These are phyloP conservation scores for Wickerhamomyces sp. DNA, from an alignment of 1,139 yeast genomes.

Conservation along the genomic window DNA sequence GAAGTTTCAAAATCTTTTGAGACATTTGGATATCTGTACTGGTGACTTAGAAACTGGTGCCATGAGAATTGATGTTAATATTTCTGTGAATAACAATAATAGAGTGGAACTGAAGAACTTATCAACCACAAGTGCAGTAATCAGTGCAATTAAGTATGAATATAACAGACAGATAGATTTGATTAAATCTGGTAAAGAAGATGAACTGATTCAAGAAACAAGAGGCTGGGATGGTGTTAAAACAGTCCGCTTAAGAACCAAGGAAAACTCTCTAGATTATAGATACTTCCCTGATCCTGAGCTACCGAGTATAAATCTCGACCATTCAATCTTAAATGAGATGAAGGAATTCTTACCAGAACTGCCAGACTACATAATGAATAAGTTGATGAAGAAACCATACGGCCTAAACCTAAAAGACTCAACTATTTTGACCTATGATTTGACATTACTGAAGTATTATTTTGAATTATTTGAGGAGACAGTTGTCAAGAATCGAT, in stretches of 20 bases:
- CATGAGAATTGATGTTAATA: constrained; percentile 89
- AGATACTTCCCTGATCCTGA: constrained; percentile 95
- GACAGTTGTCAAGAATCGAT: constrained; percentile 16
- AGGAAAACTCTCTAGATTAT: constrained; percentile 82
- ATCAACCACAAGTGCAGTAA: constrained; percentile 78
- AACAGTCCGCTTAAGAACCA: constrained; percentile 64
- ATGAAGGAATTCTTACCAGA: constrained; percentile 46
- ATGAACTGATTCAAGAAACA: constrained; percentile 58
- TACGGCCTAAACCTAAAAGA: constrained; percentile 64
- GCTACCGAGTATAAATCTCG: constrained; percentile 53
- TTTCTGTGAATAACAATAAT: constrained; percentile 65
- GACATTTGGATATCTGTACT: constrained; percentile 67
- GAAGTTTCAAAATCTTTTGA: constrained; percentile 69
- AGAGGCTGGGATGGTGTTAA: constrained; percentile 84
- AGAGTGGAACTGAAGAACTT: constrained; percentile 88
- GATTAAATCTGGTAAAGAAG: constrained; percentile 32
- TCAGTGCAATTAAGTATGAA: constrained; percentile 73
- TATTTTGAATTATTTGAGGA: constrained; percentile 26
- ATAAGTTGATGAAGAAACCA: constrained; percentile 44
- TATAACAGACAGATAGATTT: constrained; percentile 57
- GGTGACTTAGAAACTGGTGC: constrained; percentile 95
- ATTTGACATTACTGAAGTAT: constrained; percentile 34
- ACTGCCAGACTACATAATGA: constrained; percentile 58
- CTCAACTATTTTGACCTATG: constrained; percentile 59
- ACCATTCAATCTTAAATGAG: constrained; percentile 33